Evolutionary conservation across 2,329 filamentous ascomycete genomes (phyloP), one percentile per base, ranked within the genome.

Genomic region (Hymenoscyphus infarciens): DNA sequence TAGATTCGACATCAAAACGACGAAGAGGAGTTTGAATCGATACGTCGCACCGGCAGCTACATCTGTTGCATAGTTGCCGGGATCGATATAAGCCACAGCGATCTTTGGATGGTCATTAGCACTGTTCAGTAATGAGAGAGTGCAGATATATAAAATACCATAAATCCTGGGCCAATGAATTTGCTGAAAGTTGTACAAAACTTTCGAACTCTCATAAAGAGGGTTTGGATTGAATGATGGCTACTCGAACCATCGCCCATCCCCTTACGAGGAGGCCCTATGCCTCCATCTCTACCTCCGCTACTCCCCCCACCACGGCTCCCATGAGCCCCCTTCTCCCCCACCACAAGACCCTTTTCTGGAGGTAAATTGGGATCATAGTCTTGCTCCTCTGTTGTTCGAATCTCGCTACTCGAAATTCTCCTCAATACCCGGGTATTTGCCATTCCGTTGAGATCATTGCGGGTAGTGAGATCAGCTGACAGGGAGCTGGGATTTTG

Each of bases 371-470:
- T 61, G 25, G 63, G 58, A 54, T 66, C 66, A 22, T 66, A 63
- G 3, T 63, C 61, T 16, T 62, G 60, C 38, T 70, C 69, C 42
- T 67, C 63, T 27, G 65, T 62, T 54, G 64, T 68, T 56, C 75
- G 71, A 31, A 75, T 66, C 22, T 71, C 72, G 57, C 71, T 70
- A 64, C 74, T 70, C 65, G 75, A 72, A 65, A 77, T 75, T 61
- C 78, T 79, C 68, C 80, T 76, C 64, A 81, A 77, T n/a, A 80
- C 75, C 67, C 84, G 78, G 1, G 81, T 77, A 71, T 87, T 88
- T 45, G 82, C 83, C 63, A 86, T 80, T 35, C 82, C 81, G 72
- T 85, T 85, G 62, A 89, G 76, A 69, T 88, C 85, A 67, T 83
- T 82, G 62, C 83, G 78, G 5, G 85, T 88, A 2, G 85, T 88